Evolutionary conservation across 441 rosid genomes (phyloP).

Genomic region (Gossypium lobatum): DNA sequence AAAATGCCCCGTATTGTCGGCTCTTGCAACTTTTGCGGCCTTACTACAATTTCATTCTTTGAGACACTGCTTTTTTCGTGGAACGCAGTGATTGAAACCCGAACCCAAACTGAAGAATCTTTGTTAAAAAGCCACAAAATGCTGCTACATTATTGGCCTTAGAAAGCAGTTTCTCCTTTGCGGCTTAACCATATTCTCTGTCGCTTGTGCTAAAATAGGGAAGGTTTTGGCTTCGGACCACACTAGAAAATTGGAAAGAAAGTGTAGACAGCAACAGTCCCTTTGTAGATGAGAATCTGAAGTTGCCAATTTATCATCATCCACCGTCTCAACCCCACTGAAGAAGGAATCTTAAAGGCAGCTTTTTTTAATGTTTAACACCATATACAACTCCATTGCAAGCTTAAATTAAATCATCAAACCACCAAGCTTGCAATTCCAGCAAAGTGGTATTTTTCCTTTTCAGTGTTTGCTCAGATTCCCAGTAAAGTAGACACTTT

Average conservation of each 20-base stretch:
- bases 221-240: constrained; percentile 10
- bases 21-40: not conserved
- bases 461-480: constrained; percentile 18
- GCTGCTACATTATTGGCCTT: not conserved
- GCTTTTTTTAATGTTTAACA: not conserved
- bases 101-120: not conserved
- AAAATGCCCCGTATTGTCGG: not conserved
- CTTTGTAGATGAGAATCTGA: not conserved
- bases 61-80: not conserved
- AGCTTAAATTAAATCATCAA: not conserved
- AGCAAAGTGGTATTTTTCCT: constrained; percentile 36
- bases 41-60: not conserved
- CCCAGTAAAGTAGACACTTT: constrained; percentile 21
- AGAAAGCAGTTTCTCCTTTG: not conserved
- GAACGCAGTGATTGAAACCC: not conserved
- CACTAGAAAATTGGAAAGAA: not conserved
- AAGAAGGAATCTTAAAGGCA: constrained; percentile 8
- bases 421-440: constrained; percentile 33
- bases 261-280: not conserved
- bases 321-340: not conserved
- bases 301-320: not conserved
- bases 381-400: too few species aligned
- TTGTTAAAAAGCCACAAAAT: not conserved
- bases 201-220: not conserved
- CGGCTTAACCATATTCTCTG: not conserved